Base-by-base conservation (phyloP, 495 filamentous ascomycete species). In the Mytilinidion resinicola region DNA sequence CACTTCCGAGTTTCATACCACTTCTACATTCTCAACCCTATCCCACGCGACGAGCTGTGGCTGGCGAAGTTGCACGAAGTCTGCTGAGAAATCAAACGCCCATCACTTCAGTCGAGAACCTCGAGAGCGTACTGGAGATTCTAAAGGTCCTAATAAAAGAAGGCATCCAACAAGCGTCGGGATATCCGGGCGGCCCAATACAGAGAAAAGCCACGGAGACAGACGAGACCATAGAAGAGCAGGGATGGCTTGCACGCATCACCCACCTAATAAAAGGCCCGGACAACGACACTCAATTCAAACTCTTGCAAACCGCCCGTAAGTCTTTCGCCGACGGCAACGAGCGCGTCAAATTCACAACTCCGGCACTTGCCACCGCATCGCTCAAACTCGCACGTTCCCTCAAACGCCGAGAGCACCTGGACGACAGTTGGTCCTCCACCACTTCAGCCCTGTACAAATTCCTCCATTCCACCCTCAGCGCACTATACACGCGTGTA, bases 141-240 rank as follows among this genome's bases (percentile, higher is more conserved):
- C 76, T 95, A 30, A 86, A 86, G 57, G 95, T 97, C 1, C 71
- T 98, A 42, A 95, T 98, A 66, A 92, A 87, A 57, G 95, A 97
- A 71, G 93, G 92, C 7, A 82, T 85, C 14, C 92, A 96, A 62
- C 85, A 91, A 55, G 84, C 89, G 14, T 79, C 80, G 43, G 89
- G 89, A 25, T 96, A 95, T 66, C 88, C 90, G 10, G 90, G 89
- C 6, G 80, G 85, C 30, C 85, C 87, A 51, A 68, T 80, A 1
- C 81, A 84, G 53, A 74, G 73, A 72, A 86, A 80, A 67, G 86
- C 75, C 56, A 78, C 70, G 48, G 87, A 95, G 62, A 96, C 95
- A 1, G 95, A 97, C 41, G 93, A 98, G 72, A 96, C 92, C 0
- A 83, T 97, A 59, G 91, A 96, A 71, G 93, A 97, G 72, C 93